Evolutionary conservation across 495 filamentous ascomycete species (phyloP).

Genomic region (Lasiosphaeriaceae sp.): DNA sequence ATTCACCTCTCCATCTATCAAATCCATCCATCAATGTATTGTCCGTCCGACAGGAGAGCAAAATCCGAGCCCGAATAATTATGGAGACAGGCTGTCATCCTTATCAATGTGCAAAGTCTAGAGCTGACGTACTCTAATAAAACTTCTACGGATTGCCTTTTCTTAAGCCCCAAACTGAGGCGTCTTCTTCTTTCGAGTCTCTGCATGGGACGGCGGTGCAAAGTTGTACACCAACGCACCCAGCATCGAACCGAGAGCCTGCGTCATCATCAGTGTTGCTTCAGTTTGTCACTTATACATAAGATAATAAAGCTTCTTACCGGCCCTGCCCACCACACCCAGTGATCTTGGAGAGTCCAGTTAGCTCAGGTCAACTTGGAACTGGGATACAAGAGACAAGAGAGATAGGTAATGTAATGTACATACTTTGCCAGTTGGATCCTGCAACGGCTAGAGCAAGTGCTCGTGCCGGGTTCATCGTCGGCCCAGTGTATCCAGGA

Average conservation of each 20-base stretch:
- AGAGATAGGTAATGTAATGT: background rate
- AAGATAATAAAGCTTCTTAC: slow-evolving; percentile 2
- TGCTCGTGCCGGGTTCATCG: slow-evolving; percentile 29
- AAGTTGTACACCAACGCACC: slow-evolving; percentile 21
- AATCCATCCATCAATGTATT: too few species aligned
- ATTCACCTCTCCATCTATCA: background rate
- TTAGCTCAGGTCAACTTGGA: background rate
- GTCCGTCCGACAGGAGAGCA: too few species aligned
- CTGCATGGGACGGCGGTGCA: slow-evolving; percentile 19
- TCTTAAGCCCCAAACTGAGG: too few species aligned
- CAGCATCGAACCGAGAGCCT: slow-evolving; percentile 17
- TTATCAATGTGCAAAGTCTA: too few species aligned
- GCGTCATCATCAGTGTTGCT: background rate
- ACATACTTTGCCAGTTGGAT: slow-evolving; percentile 19
- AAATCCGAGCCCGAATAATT: too few species aligned
- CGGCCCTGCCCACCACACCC: slow-evolving; percentile 35
- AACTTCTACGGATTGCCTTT: too few species aligned
- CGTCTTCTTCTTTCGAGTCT: too few species aligned
- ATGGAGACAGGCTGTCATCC: too few species aligned
- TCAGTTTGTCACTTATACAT: background rate
- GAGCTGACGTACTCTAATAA: too few species aligned
- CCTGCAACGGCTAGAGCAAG: slow-evolving; percentile 26
- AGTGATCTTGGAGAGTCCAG: slow-evolving; percentile 19
- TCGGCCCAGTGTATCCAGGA: slow-evolving; percentile 44
- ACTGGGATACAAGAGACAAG: background rate